Conservation (phyloP, 2,329 filamentous ascomycete genomes). For the Hypoxylon sp. region DNA sequence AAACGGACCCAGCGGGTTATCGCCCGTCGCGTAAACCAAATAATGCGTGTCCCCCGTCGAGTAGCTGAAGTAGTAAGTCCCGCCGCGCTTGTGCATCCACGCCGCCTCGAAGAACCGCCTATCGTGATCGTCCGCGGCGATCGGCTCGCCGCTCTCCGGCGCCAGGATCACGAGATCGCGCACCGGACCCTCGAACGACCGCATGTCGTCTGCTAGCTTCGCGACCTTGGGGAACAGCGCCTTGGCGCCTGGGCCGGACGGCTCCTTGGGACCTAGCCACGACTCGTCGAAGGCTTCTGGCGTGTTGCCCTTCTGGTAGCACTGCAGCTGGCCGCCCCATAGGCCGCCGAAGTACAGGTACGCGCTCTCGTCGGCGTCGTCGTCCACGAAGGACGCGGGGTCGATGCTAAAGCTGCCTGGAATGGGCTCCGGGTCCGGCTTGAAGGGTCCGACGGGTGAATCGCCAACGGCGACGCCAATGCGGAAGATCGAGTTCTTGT, state of each 20-base stretch:
- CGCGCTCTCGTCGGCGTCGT: constrained; percentile 66
- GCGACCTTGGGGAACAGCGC: constrained; percentile 79
- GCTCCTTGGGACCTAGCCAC: constrained; percentile 72
- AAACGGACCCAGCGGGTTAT: constrained; percentile 78
- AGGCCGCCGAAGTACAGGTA: constrained; percentile 85
- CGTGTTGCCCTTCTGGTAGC: constrained; percentile 72
- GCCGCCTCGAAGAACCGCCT: constrained; percentile 84
- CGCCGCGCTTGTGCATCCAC: constrained; percentile 82
- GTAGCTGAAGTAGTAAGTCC: constrained; percentile 82
- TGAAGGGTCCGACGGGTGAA: constrained; percentile 78
- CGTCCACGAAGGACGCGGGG: constrained; percentile 81
- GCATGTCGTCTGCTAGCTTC: constrained; percentile 76
- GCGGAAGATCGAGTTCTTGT: constrained; percentile 78
- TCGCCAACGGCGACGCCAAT: constrained; percentile 79
- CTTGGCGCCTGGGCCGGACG: constrained; percentile 65
- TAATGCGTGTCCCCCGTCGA: constrained; percentile 84
- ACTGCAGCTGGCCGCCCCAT: constrained; percentile 86
- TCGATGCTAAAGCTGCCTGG: constrained; percentile 82
- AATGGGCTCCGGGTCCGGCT: constrained; percentile 74
- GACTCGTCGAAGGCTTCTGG: constrained; percentile 65
- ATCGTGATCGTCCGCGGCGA: constrained; percentile 78
- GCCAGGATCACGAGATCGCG: constrained; percentile 76
- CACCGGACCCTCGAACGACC: constrained; percentile 68
- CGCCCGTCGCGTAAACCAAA: constrained; percentile 77
- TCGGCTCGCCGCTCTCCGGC: constrained; percentile 69